These are phyloP conservation scores for Xanthoparmelia taractica DNA, from an alignment of 495 filamentous ascomycete species.

Conservation along the genomic window DNA sequence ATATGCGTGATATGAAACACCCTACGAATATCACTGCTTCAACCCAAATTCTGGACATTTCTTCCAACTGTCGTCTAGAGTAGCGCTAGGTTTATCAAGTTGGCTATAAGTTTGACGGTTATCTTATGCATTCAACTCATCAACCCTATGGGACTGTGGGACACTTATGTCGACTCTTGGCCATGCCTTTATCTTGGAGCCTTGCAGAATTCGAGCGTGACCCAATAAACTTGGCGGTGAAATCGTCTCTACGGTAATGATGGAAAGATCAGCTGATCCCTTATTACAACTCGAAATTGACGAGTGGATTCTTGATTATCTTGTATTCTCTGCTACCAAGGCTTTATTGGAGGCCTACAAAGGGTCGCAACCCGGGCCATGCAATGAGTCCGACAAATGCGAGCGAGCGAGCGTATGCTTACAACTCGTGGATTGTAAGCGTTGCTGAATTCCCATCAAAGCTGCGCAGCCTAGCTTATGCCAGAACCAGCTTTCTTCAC, in stretches of 20 bases:
- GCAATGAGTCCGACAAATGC: neutral
- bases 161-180: neutral
- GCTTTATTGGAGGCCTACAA: constrained; percentile 25
- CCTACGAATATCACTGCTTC: neutral
- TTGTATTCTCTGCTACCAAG: constrained; percentile 39
- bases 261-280: constrained; percentile 23
- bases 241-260: constrained; percentile 1
- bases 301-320: constrained; percentile 48
- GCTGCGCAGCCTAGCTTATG: neutral
- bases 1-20: too few relatives aligned
- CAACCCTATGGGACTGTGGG: too few relatives aligned
- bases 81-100: too few relatives aligned
- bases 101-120: too few relatives aligned
- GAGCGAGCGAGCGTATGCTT: constrained; percentile 16
- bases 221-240: neutral
- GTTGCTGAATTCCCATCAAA: neutral
- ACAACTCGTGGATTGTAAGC: constrained; percentile 25
- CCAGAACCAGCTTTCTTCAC: constrained; percentile 27
- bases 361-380: neutral
- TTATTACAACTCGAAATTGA: constrained; percentile 36
- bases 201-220: neutral
- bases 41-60: neutral
- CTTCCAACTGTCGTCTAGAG: too few relatives aligned
- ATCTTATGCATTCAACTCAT: too few relatives aligned
- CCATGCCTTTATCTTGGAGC: neutral